phyloP scores from a whole-genome alignment of 2,329 filamentous ascomycete species.

The Penicillium corylophilum region DNA sequence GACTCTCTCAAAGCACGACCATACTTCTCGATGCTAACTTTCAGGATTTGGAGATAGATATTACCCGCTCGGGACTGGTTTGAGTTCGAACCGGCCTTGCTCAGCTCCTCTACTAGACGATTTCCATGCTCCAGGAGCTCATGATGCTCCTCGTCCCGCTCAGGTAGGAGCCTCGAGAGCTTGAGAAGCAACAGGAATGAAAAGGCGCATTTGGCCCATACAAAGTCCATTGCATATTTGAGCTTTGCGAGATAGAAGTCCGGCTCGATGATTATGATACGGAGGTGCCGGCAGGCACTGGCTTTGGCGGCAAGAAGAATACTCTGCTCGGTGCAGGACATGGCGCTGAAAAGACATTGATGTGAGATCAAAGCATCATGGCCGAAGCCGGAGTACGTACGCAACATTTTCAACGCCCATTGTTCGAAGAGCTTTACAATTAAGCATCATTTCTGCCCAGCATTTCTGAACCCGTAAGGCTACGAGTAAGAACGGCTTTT shows the following conservation, averaged over 20 bases:
- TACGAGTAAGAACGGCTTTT: conserved; percentile 41
- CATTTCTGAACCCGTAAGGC: conserved; percentile 55
- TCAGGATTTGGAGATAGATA: conserved; percentile 52
- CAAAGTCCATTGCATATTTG: conserved; percentile 57
- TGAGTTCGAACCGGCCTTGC: conserved; percentile 29
- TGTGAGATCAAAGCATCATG: background rate
- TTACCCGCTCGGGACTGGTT: conserved; percentile 44
- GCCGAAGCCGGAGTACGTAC: conserved; percentile 13
- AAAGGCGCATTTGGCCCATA: conserved; percentile 60
- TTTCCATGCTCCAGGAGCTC: conserved; percentile 47
- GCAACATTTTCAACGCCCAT: conserved; percentile 53
- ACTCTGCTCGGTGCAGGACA: conserved; percentile 50
- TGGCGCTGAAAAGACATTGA: conserved; percentile 32
- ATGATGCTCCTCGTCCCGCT: conserved; percentile 39
- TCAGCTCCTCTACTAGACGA: conserved; percentile 45
- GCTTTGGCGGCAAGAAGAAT: conserved; percentile 53
- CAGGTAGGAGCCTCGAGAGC: conserved; percentile 51
- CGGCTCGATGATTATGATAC: conserved; percentile 48
- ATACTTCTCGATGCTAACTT: conserved; percentile 53
- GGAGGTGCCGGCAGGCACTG: conserved; percentile 52
- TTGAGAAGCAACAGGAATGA: conserved; percentile 57
- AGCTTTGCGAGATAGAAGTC: conserved; percentile 52
- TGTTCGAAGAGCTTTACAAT: conserved; percentile 52
- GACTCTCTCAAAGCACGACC: conserved; percentile 46
- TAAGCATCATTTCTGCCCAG: conserved; percentile 55